Evolutionary conservation across 148 eudicot species (phyloP), one percentile per base, ranked within the genome.

Genomic region (Chenopodium quinoa): DNA sequence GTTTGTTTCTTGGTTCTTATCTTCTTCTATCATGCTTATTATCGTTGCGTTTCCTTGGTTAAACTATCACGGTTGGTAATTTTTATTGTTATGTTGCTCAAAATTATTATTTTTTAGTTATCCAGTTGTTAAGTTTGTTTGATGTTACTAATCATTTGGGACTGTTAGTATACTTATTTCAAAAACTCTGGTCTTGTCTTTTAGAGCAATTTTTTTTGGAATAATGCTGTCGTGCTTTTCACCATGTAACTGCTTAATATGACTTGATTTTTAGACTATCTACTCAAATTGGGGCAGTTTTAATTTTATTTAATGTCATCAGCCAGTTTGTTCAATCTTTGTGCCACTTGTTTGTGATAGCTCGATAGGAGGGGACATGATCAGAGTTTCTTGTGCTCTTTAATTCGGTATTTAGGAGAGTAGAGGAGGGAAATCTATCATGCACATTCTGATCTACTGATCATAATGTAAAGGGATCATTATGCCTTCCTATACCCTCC

Each of bases 1-100:
- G 58, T 83, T 46, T 48, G 62, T 50, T 47, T 65, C 17, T 19
- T 64, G 72, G 47, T 46, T 44, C 23, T 47, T 72, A 23, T 79
- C 76, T 29, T 79, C 31, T 67, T 47, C 71, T 47, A 8, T 63
- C 23, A 44, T 75, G 37, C 48, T 60, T 14, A 19, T 25, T 3
- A 46, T 50, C 32, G 8, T 25, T 52, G 62, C 64, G 9, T 65
- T n/a, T 73, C 19, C 14, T 20, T 73, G 56, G 46, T 62, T 27
- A 1, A 70, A 56, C 10, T 11, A 66, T 63, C 46, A 69, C 17
- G 46, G 16, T 46, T 10, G 14, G 31, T n/a, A 7, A 54, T 72
- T 72, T n/a, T 19, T 13, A 9, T 67, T 27, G 4, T 67, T 67
- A 27, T 25, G 16, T 4, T 67, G 1, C 31, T 27, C 12, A 25